Conservation (phyloP, 352 stramenopile species). For the Porosira glacialis region DNA sequence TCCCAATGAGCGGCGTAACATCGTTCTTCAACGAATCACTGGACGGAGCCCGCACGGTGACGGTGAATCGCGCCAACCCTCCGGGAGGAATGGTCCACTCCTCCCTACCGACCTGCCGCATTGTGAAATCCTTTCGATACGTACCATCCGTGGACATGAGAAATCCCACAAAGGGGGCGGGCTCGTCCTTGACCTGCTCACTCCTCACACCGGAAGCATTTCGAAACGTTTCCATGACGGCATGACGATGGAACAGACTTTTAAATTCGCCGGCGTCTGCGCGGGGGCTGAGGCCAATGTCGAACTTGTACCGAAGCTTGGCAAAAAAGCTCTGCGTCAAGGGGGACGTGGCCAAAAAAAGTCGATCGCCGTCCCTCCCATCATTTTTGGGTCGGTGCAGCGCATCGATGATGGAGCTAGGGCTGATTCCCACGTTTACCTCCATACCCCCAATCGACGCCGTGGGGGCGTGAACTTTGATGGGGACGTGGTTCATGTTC, state of each 20-base stretch:
- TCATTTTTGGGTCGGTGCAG: slow-evolving; percentile 4
- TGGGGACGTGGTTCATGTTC: slow-evolving; percentile 49
- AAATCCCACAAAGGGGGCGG: slow-evolving; percentile 34
- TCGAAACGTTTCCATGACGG: slow-evolving; percentile 25
- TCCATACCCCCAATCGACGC: slow-evolving; percentile 35
- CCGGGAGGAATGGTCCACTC: slow-evolving; percentile 67
- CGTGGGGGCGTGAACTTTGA: slow-evolving; percentile 36
- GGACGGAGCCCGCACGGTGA: slow-evolving; percentile 56
- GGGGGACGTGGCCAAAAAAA: slow-evolving; percentile 37
- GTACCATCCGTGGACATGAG: slow-evolving; percentile 44
- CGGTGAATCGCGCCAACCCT: slow-evolving; percentile 59
- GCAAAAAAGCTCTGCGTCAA: slow-evolving; percentile 27
- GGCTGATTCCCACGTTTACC: slow-evolving; percentile 27
- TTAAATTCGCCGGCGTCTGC: slow-evolving; percentile 25
- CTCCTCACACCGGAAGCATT: slow-evolving; percentile 24
- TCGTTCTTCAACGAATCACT: slow-evolving; percentile 59
- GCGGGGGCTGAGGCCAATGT: slow-evolving; percentile 37
- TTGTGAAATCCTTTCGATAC: slow-evolving; percentile 25
- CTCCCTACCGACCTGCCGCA: slow-evolving; percentile 43
- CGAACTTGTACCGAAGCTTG: slow-evolving; percentile 38
- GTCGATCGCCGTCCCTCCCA: slow-evolving; percentile 7
- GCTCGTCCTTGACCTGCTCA: slow-evolving; percentile 14
- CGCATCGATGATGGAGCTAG: slow-evolving; percentile 6
- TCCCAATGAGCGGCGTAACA: slow-evolving; percentile 69
- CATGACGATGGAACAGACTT: slow-evolving; percentile 30